Evolutionary conservation across 768 basidiomycete species (phyloP).

Genomic region (Termitomyces sp.): DNA sequence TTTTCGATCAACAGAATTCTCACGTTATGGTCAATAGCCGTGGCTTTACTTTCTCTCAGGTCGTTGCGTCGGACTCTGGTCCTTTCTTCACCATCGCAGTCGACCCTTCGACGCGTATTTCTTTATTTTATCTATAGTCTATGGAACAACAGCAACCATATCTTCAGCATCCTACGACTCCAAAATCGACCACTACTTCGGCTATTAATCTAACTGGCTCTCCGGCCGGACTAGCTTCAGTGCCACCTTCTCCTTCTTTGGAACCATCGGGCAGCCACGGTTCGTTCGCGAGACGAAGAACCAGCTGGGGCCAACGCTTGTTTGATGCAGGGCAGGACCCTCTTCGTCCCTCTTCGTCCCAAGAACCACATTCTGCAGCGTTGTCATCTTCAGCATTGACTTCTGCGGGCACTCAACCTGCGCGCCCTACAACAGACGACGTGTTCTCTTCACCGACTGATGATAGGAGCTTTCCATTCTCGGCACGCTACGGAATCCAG

Average conservation of each 20-base stretch:
- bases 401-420: conserved; percentile 20
- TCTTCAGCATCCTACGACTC: conserved; percentile 29
- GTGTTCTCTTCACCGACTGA: conserved; percentile 46
- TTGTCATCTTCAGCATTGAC: conserved; percentile 13
- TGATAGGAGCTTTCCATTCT: conserved; percentile 31
- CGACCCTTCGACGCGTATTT: conserved; percentile 15
- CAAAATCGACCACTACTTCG: conserved; percentile 49
- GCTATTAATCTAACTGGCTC: conserved; percentile 53
- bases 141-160: conserved; percentile 35
- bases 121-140: conserved; percentile 7
- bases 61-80: conserved; percentile 3
- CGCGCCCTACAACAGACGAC: conserved; percentile 33
- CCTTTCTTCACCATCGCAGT: conserved; percentile 7
- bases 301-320: conserved; percentile 53
- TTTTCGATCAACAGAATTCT: conserved; percentile 10
- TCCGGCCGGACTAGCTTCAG: conserved; percentile 36
- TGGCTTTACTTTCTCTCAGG: not conserved
- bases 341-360: conserved; percentile 33
- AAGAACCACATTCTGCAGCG: conserved; percentile 22
- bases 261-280: conserved; percentile 45
- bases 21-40: conserved; percentile 4
- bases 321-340: conserved; percentile 46
- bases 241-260: conserved; percentile 54
- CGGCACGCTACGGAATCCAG: conserved; percentile 31
- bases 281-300: conserved; percentile 47